Percentiles rank a stretch among this genome's conserved stretches.
phyloP scores from a whole-genome alignment of 106 monocot species.

The Xerophyta viscosa region DNA sequence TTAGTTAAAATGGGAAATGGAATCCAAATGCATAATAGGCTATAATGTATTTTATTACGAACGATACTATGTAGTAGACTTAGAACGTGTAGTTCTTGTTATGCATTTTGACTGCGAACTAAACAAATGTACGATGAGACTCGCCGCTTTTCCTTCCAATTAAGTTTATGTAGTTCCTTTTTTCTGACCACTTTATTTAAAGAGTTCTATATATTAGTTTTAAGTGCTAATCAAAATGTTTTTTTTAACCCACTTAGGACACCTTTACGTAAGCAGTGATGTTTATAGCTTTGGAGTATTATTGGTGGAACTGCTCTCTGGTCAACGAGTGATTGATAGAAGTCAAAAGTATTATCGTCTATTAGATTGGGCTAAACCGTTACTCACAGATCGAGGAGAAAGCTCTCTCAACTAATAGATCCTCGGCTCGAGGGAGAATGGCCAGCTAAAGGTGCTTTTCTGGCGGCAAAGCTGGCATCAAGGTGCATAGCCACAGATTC shows the following conservation, averaged over 20 bases:
- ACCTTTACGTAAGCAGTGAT: conserved; percentile 55
- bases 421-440: conserved; percentile 27
- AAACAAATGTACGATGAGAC: too few species aligned
- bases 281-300: conserved; percentile 54
- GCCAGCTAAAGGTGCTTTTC: conserved; percentile 19
- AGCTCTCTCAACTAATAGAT: conserved; percentile 34
- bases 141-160: too few species aligned
- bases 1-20: too few species aligned
- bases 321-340: conserved; percentile 29
- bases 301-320: conserved; percentile 40
- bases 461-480: conserved; percentile 30
- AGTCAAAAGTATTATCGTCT: conserved; percentile 24
- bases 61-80: too few species aligned
- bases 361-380: conserved; percentile 33
- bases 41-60: too few species aligned
- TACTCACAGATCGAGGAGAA: conserved; percentile 23
- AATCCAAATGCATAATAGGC: too few species aligned
- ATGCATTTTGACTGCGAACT: too few species aligned
- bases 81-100: too few species aligned
- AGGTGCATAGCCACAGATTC: conserved; percentile 24
- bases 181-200: neutral
- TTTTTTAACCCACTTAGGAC: conserved; percentile 21
- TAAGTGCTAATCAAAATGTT: neutral
- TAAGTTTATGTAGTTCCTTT: neutral
- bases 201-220: too few species aligned